Evolutionary conservation across 2,329 filamentous ascomycete species (phyloP).

Genomic region (Aureobasidium sp.): DNA sequence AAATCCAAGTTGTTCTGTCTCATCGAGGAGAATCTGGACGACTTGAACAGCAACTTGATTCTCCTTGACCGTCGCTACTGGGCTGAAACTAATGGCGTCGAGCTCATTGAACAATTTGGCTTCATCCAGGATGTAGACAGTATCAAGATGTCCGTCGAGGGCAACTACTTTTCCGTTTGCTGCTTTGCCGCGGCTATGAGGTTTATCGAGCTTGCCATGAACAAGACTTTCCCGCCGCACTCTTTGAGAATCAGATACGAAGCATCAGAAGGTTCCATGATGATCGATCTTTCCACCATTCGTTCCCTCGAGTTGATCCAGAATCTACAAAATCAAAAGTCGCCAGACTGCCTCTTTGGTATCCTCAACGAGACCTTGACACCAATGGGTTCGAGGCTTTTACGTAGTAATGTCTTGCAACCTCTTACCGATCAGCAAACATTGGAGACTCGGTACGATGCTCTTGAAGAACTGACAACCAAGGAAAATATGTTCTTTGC

Average conservation of each 20-base stretch:
- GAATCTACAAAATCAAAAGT: constrained; percentile 69
- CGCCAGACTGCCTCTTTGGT: constrained; percentile 74
- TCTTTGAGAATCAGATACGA: constrained; percentile 81
- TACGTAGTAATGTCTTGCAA: constrained; percentile 81
- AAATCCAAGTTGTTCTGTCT: constrained; percentile 68
- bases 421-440: constrained; percentile 67
- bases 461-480: constrained; percentile 69
- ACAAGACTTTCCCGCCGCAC: constrained; percentile 62
- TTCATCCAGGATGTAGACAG: constrained; percentile 73
- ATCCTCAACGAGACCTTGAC: constrained; percentile 78
- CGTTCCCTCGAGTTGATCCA: constrained; percentile 83
- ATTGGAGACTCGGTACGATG: constrained; percentile 67
- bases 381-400: constrained; percentile 76
- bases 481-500: constrained; percentile 81
- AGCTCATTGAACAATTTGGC: constrained; percentile 71
- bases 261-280: constrained; percentile 85
- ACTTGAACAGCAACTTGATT: constrained; percentile 49
- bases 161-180: constrained; percentile 80
- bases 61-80: constrained; percentile 70
- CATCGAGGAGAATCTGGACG: constrained; percentile 61
- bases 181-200: constrained; percentile 77
- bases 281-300: constrained; percentile 86
- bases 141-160: constrained; percentile 67
- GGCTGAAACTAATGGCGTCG: constrained; percentile 69
- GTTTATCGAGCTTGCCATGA: constrained; percentile 65